Base-by-base conservation (phyloP, 768 basidiomycete genomes). In the Boletus rubropictus region DNA sequence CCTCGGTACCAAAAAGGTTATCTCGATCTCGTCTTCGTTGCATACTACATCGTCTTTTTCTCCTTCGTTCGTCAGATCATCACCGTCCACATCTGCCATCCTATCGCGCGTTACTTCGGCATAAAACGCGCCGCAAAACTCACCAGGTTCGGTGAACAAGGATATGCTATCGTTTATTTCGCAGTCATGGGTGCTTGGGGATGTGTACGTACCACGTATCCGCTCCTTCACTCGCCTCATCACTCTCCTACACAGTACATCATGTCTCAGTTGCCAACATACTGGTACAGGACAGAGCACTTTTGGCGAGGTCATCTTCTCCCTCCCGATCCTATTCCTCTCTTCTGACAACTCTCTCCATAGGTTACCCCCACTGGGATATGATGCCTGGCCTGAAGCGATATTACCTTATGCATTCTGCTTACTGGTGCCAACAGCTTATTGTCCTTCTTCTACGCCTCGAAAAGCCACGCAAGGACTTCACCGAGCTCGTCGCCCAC, bases 401-500 rank as follows among this genome's bases (percentile, higher is more conserved):
- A 37, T 98, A 96, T 71, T 98, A 98, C 64, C 82, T 99, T 46
- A 79, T 93, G 71, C 95, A 99, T 62, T 78, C 80, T 50, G 75
- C 93, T 2, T 97, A 96, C 66, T 98, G 96, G 96, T 78, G 82
- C 39, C 94, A 98, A 61, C 93, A 99, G 64, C 75, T 94, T 50
- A 67, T 98, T 17, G 83, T 99, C 15, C 76, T 97, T 7, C 69
- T 86, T 3, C 77, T 94, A 11, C 72, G 82, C 38, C 77, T 99
- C 12, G 96, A 99, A 69, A 97, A 96, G 64, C 95, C 96, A 0
- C 79, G 96, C 41, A 91, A 88, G 64, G 96, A 99, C 64, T 92
- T 85, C 63, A 57, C 64, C 17, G 95, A 97, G 65, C 80, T 97
- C 14, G 78, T 96, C 17, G 77, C 77, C 0, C 96, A 99, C 63